phyloP scores from a whole-genome alignment of 805 yeast genomes.

The Ogataea siamensis region DNA sequence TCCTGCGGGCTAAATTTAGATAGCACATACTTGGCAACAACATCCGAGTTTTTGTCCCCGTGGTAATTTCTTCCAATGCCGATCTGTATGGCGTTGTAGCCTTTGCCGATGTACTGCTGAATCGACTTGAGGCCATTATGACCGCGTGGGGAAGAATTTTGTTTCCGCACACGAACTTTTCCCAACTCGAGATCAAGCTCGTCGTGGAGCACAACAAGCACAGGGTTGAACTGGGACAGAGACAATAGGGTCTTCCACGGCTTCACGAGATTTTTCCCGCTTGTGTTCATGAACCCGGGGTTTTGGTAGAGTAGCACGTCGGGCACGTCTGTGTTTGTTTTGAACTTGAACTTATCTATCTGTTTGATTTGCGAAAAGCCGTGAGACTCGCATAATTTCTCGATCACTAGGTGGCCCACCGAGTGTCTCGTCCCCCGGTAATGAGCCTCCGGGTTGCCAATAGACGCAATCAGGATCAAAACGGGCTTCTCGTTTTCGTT shows the following conservation, averaged over 20 bases:
- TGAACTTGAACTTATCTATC: constrained; percentile 27
- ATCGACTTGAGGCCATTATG: constrained; percentile 81
- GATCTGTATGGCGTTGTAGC: constrained; percentile 63
- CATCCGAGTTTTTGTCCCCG: constrained; percentile 35
- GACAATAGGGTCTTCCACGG: constrained; percentile 43
- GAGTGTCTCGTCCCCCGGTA: constrained; percentile 70
- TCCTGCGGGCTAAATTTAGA: constrained; percentile 50
- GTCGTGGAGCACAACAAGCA: constrained; percentile 69
- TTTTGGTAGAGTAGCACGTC: constrained; percentile 49
- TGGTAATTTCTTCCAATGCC: constrained; percentile 73
- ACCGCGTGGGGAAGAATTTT: constrained; percentile 66
- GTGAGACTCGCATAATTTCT: constrained; percentile 27
- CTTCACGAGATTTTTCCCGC: constrained; percentile 56
- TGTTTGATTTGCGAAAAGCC: constrained; percentile 18
- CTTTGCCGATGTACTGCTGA: constrained; percentile 42
- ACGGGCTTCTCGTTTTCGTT: constrained; percentile 22
- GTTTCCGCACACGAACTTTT: constrained; percentile 56
- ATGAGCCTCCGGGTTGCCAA: constrained; percentile 75
- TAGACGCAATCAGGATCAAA: constrained; percentile 43
- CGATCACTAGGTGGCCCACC: constrained; percentile 63
- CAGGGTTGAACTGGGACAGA: constrained; percentile 33
- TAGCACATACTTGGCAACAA: constrained; percentile 64
- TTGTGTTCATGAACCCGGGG: constrained; percentile 65
- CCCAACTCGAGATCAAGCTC: constrained; percentile 72
- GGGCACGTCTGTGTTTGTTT: constrained; percentile 19